Conservation (phyloP, 176 grass and related monocot species). For the Oryza punctata region DNA sequence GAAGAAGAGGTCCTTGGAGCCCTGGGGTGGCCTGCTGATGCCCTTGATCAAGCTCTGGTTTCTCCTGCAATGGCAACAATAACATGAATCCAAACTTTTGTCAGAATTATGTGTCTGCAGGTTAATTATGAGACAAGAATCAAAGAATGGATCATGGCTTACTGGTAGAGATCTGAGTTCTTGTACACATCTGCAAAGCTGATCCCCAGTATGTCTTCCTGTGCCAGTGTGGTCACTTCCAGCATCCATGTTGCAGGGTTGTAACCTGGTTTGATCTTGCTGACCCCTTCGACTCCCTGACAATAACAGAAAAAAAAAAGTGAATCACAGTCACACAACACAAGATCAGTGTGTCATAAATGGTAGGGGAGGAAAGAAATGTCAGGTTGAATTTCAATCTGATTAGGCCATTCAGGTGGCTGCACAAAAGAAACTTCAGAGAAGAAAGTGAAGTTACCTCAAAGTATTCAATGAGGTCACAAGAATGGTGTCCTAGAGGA, state of each 20-base stretch:
- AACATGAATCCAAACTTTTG: not conserved
- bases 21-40: slow-evolving; percentile 46
- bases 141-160: slow-evolving; percentile 7
- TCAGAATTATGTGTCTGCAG: not conserved
- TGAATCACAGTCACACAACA: not conserved
- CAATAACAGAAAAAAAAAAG: not conserved
- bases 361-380: not conserved
- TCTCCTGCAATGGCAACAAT: slow-evolving; percentile 51
- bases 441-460: slow-evolving; percentile 40
- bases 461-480: slow-evolving; percentile 56
- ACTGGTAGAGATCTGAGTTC: slow-evolving; percentile 68
- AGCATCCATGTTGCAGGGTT: slow-evolving; percentile 80
- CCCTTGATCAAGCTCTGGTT: slow-evolving; percentile 56
- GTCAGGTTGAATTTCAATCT: not conserved
- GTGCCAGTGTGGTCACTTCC: slow-evolving; percentile 64
- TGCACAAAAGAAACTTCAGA: not conserved
- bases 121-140: not conserved
- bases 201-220: slow-evolving; percentile 53
- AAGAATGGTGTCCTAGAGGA: slow-evolving; percentile 57
- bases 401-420: not conserved
- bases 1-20: slow-evolving; percentile 57
- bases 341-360: not conserved
- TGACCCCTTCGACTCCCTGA: slow-evolving; percentile 57
- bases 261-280: slow-evolving; percentile 63
- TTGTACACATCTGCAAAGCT: slow-evolving; percentile 51